Conservation (phyloP, 108 stramenopile species). For the Cyclotella sp. region DNA sequence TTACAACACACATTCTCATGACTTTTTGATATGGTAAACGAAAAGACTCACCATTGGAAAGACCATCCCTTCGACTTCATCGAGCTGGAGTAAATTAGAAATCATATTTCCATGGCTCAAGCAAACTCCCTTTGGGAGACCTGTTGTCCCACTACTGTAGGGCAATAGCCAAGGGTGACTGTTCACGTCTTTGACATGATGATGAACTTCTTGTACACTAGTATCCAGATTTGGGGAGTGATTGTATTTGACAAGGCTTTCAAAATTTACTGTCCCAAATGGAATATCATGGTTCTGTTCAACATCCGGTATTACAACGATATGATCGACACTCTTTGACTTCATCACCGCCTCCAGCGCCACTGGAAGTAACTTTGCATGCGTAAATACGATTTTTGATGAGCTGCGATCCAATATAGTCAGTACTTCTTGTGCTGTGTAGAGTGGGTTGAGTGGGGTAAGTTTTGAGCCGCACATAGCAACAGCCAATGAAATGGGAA, state of each 20-base stretch:
- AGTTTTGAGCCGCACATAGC: slow-evolving; percentile 79
- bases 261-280: slow-evolving; percentile 60
- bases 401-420: slow-evolving; percentile 68
- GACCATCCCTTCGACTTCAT: slow-evolving; percentile 60
- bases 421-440: slow-evolving; percentile 64
- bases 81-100: slow-evolving; percentile 74
- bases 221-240: slow-evolving; percentile 39
- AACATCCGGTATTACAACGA: slow-evolving; percentile 75
- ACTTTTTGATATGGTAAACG: not conserved
- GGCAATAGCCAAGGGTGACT: slow-evolving; percentile 81
- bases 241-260: slow-evolving; percentile 51
- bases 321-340: slow-evolving; percentile 55
- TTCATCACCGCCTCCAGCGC: slow-evolving; percentile 72
- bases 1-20: not conserved
- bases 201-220: slow-evolving; percentile 55
- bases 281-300: slow-evolving; percentile 56
- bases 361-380: slow-evolving; percentile 63
- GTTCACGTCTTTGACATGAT: slow-evolving; percentile 49
- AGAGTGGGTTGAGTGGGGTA: slow-evolving; percentile 90
- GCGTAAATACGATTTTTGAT: slow-evolving; percentile 73
- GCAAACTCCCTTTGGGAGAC: slow-evolving; percentile 93
- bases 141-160: slow-evolving; percentile 96
- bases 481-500: slow-evolving; percentile 76
- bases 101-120: slow-evolving; percentile 88
- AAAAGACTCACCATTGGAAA: slow-evolving; percentile 38